A percentile compares a stretch with the other conserved stretches of the same genome.
Conservation (phyloP, 805 yeast genomes). For the Metschnikowia koreensis region DNA sequence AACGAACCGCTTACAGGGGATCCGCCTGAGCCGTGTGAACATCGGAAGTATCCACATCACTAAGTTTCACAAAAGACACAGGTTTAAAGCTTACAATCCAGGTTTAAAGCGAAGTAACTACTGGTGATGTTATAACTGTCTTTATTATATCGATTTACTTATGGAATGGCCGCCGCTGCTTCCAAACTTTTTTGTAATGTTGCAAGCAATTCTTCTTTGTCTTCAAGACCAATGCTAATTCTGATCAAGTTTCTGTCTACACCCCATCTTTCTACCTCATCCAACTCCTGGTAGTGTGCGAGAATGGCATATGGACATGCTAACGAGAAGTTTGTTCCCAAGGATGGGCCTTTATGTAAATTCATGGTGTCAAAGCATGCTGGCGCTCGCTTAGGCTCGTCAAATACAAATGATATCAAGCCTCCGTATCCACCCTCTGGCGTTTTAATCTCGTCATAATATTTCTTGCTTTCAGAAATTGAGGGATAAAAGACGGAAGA, state of each 20-base stretch:
- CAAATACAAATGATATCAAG: constrained; percentile 69
- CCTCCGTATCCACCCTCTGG: constrained; percentile 87
- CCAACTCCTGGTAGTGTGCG: constrained; percentile 81
- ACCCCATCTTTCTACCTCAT: constrained; percentile 77
- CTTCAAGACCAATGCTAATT: constrained; percentile 84
- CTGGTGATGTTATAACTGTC: background rate
- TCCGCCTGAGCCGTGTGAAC: constrained; percentile 50
- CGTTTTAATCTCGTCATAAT: constrained; percentile 73
- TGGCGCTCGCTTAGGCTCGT: constrained; percentile 60
- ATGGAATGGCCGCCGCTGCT: constrained; percentile 7
- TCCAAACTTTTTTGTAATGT: constrained; percentile 18
- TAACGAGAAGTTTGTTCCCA: constrained; percentile 86
- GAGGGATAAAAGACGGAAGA: constrained; percentile 73
- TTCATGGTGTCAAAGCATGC: constrained; percentile 69
- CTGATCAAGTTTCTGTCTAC: constrained; percentile 76
- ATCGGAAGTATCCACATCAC: constrained; percentile 15
- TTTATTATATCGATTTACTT: background rate
- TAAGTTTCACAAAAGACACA: background rate
- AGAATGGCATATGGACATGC: constrained; percentile 88
- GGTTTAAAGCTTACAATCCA: too few relatives aligned
- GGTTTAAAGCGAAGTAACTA: background rate
- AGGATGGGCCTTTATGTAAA: constrained; percentile 83
- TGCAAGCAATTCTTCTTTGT: constrained; percentile 48
- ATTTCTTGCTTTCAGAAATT: constrained; percentile 47
- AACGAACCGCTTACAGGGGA: constrained; percentile 46